A percentile compares a stretch with the other conserved stretches of the same genome.
These are phyloP conservation scores for Nothomitra cinnamomea DNA, from an alignment of 2,329 filamentous ascomycete species.

Conservation along the genomic window DNA sequence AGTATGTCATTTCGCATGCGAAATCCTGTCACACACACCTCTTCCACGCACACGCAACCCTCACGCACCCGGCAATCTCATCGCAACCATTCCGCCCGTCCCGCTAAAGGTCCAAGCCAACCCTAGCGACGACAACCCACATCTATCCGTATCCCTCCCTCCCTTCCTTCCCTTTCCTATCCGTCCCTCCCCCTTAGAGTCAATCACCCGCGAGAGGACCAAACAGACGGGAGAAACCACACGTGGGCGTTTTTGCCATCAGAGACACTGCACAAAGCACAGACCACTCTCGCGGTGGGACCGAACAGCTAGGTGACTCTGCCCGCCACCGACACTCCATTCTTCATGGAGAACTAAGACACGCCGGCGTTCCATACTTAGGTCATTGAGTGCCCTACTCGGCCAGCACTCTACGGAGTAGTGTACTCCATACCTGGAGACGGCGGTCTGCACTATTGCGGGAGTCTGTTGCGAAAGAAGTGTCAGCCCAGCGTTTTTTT, in stretches of 20 bases:
- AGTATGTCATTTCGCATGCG: constrained; percentile 3
- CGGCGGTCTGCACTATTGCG: neutral
- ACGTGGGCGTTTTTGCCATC: neutral
- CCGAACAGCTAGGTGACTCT: neutral
- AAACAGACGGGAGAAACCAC: neutral
- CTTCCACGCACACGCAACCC: neutral
- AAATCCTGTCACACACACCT: neutral
- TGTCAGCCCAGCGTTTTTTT: too few relatives aligned
- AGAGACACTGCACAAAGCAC: too few relatives aligned
- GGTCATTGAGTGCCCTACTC: neutral
- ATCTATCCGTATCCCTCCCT: neutral
- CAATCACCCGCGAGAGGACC: neutral
- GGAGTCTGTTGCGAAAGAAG: neutral
- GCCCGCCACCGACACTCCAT: neutral
- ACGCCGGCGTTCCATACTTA: neutral
- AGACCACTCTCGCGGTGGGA: too few relatives aligned
- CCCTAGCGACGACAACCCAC: neutral
- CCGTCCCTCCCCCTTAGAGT: neutral
- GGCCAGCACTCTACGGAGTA: too few relatives aligned
- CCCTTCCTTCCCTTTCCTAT: neutral
- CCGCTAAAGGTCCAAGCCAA: constrained; percentile 4
- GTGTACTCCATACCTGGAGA: neutral
- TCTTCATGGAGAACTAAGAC: neutral
- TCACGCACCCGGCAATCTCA: constrained; percentile 2
- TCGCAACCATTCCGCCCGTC: constrained; percentile 3